phyloP scores from a whole-genome alignment of 441 rosid genomes.

The Aleurites moluccanus region DNA sequence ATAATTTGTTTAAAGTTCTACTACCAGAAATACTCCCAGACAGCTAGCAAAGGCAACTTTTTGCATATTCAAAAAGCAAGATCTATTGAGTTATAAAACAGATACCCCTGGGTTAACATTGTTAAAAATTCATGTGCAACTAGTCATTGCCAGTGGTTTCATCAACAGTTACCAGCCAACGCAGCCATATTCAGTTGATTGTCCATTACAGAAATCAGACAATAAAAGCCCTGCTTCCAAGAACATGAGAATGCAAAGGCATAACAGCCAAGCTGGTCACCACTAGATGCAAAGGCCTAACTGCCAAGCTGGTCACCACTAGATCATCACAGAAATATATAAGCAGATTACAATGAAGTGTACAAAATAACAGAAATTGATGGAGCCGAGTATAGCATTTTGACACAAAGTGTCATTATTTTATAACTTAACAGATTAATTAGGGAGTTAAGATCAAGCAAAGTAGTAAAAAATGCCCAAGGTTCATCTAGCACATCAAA shows the following conservation, averaged over 20 bases:
- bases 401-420: neutral
- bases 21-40: neutral
- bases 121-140: neutral
- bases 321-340: neutral
- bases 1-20: neutral
- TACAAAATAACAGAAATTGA: neutral
- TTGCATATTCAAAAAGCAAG: neutral
- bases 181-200: neutral
- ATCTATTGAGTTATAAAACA: neutral
- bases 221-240: neutral
- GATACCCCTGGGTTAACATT: neutral
- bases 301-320: neutral
- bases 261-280: neutral
- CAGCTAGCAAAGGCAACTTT: constrained; percentile 2
- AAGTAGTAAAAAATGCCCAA: constrained; percentile 1
- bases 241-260: neutral
- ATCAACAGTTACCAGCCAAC: neutral
- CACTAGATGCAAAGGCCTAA: neutral
- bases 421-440: neutral
- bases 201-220: neutral
- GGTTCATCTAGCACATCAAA: neutral
- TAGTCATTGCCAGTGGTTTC: neutral
- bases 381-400: neutral
- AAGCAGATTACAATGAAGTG: neutral
- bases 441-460: neutral